Base-by-base conservation (phyloP, 139 green algal genomes). In the Asterochloris erici region DNA sequence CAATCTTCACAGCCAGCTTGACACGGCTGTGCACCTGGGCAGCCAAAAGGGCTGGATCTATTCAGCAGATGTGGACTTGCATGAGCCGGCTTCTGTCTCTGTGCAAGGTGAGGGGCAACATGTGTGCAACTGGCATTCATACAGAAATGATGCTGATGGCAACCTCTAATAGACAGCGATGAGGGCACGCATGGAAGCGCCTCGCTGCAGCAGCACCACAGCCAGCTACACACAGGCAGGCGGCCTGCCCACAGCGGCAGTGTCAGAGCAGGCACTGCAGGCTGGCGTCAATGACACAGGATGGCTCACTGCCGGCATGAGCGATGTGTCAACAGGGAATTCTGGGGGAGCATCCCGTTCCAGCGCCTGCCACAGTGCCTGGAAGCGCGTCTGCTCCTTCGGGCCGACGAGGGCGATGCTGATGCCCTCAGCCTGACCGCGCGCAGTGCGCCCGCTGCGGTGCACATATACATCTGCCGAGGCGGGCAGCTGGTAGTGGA, bases 391-490 rank as follows among this genome's bases (percentile, higher is more conserved):
- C 0, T 88, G 79, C 84, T 99, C 95, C 21, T 86, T 84, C 0
- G 95, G 95, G 0, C 88, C 87, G 10, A 99, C 64, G 74, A 85
- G 26, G 1, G 81, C 73, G 29, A 85, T 81, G 74, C 74, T 77
- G 68, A 83, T 83, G 68, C 79, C 79, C 61, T 96, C 92, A 0
- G 63, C 83, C 0, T 84, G 86, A 0, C 88, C 93, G n/a, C 97
- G 87, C 1, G 91, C 97, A 12, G 97, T 99, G 60, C 97, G 93
- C 27, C 95, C 95, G 27, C 84, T 93, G 24, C 97, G 90, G 86
- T 99, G 97, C 83, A 99, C 97, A 87, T 99, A 99, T 0, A 94
- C 91, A 90, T 99, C 96, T 10, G 93, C 90, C 0, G 89, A 91
- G 10, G 94, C 91, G 0, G 96, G 95, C 79, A 99, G 80, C 89